Evolutionary conservation across 2,329 filamentous ascomycete species (phyloP).

Genomic region (Aureobasidium zeae): DNA sequence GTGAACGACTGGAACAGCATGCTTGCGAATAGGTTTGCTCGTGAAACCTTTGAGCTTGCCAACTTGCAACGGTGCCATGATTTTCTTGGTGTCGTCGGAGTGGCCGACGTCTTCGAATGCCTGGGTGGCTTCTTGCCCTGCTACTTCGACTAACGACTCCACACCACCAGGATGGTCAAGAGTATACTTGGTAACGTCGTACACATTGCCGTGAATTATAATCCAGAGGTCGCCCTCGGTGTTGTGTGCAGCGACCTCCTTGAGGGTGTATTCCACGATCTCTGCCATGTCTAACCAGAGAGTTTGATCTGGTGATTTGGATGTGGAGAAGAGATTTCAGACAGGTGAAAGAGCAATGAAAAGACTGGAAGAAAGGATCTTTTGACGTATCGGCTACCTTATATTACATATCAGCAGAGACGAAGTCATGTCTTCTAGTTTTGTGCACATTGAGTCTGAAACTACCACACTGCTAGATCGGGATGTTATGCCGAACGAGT

Average conservation of each 20-base stretch:
- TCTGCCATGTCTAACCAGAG: too few relatives aligned
- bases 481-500: too few relatives aligned
- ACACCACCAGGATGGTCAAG: conserved; percentile 93
- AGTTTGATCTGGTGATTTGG: too few relatives aligned
- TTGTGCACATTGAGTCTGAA: not conserved
- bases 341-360: not conserved
- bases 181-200: conserved; percentile 86
- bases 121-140: conserved; percentile 88
- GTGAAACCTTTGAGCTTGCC: conserved; percentile 27
- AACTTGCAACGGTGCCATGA: conserved; percentile 31
- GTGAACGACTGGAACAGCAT: conserved; percentile 17
- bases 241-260: conserved; percentile 94
- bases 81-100: conserved; percentile 38
- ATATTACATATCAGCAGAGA: conserved; percentile 1
- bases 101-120: conserved; percentile 75
- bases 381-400: too few relatives aligned
- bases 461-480: not conserved
- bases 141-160: conserved; percentile 91
- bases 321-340: too few relatives aligned
- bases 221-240: conserved; percentile 97
- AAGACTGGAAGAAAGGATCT: not conserved
- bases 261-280: conserved; percentile 54
- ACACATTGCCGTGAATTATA: conserved; percentile 80
- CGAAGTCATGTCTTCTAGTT: not conserved
- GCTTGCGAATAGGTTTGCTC: not conserved